A percentile compares a stretch with the other conserved stretches of the same genome.
phyloP scores from a whole-genome alignment of 768 basidiomycete species.

The Tricholoma sp. region DNA sequence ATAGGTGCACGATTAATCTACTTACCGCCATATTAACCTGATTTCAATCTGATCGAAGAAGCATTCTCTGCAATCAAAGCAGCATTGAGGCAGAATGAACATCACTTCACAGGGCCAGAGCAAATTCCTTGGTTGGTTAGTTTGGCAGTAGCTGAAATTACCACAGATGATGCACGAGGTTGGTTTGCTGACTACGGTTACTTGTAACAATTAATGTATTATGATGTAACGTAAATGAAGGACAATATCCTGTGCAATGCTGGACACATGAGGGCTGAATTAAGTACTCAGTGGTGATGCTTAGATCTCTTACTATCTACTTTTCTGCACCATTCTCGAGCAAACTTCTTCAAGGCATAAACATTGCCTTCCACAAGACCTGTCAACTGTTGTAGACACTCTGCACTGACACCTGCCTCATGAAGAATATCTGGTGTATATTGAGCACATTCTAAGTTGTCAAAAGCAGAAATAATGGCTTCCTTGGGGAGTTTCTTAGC shows the following conservation, averaged over 20 bases:
- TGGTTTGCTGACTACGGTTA: background rate
- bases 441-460: background rate
- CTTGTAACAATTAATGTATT: background rate
- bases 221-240: no score
- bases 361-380: background rate
- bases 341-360: no score
- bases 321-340: no score
- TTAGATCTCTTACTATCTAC: no score
- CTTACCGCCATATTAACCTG: background rate
- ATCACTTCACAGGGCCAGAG: background rate
- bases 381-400: background rate
- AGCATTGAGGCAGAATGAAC: background rate
- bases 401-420: background rate
- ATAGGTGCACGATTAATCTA: background rate
- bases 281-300: no score
- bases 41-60: background rate
- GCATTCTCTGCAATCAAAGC: background rate
- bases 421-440: background rate
- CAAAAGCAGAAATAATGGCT: background rate
- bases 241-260: no score
- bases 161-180: background rate
- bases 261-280: no score
- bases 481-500: background rate
- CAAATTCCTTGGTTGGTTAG: background rate
- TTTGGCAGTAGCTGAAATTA: background rate